phyloP scores from a whole-genome alignment of 2,329 filamentous ascomycete genomes.

The Ceratocystis colombiana region DNA sequence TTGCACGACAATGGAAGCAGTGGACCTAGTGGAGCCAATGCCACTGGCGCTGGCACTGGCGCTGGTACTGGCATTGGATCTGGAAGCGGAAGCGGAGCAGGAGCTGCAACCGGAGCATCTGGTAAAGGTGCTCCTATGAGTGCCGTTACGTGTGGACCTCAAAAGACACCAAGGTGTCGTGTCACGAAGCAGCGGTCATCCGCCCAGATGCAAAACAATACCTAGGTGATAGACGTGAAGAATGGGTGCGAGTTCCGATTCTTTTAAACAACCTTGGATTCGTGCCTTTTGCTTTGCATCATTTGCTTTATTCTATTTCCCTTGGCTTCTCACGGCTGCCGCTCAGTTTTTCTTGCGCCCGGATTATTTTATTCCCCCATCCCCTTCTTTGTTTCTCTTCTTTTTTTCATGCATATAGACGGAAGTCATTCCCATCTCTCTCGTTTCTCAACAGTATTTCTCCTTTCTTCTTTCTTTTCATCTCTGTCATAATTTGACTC shows the following conservation, averaged over 20 bases:
- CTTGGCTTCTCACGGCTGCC: neutral
- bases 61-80: constrained; percentile 2
- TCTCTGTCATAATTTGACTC: neutral
- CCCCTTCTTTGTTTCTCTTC: neutral
- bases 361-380: neutral
- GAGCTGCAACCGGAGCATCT: neutral
- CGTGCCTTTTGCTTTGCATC: neutral
- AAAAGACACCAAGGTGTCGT: constrained; percentile 9
- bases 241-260: neutral
- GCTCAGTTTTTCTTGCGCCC: neutral
- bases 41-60: neutral
- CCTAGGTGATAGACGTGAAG: neutral
- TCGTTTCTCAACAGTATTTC: neutral
- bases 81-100: constrained; percentile 13
- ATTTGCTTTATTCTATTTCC: neutral
- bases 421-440: neutral
- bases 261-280: neutral
- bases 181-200: constrained; percentile 7
- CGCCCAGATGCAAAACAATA: neutral
- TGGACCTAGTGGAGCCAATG: neutral
- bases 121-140: constrained; percentile 11
- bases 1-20: constrained; percentile 28
- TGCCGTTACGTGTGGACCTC: neutral
- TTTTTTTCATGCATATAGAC: constrained; percentile 3
- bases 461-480: neutral